Conservation (phyloP, 2,329 filamentous ascomycete species). For the Zelopaecilomyces penicillatus region DNA sequence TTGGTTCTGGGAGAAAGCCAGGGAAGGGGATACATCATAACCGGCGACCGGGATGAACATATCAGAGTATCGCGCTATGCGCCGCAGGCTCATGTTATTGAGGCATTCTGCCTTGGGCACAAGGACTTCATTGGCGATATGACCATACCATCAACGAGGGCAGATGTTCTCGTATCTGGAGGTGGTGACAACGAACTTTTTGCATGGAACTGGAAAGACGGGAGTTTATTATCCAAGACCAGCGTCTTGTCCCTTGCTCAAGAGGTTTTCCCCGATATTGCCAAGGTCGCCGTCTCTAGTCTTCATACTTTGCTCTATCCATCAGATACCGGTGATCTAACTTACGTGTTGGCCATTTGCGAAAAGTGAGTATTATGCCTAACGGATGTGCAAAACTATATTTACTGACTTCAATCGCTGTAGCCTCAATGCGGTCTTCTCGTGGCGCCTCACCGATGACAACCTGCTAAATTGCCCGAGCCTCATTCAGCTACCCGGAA, state of each 20-base stretch:
- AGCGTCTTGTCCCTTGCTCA: constrained; percentile 40
- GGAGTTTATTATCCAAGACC: constrained; percentile 43
- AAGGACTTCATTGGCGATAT: constrained; percentile 74
- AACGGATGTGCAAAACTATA: background rate
- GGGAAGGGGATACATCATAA: constrained; percentile 42
- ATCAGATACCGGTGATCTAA: constrained; percentile 17
- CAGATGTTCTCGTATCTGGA: constrained; percentile 68
- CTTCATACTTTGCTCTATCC: constrained; percentile 29
- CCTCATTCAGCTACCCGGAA: constrained; percentile 50
- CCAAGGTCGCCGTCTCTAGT: constrained; percentile 40
- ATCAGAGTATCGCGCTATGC: constrained; percentile 77
- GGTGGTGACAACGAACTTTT: constrained; percentile 75
- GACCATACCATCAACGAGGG: constrained; percentile 49
- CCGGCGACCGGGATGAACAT: constrained; percentile 57
- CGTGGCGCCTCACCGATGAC: constrained; percentile 45
- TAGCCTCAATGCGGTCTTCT: constrained; percentile 55
- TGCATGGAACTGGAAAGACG: constrained; percentile 71
- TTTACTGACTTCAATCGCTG: constrained; percentile 12
- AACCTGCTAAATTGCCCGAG: constrained; percentile 40
- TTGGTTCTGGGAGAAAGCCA: constrained; percentile 45
- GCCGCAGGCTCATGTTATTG: constrained; percentile 80
- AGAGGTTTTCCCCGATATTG: constrained; percentile 25
- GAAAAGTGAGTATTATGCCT: constrained; percentile 42
- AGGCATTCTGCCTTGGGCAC: constrained; percentile 84
- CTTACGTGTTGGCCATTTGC: constrained; percentile 41